Evolutionary conservation across 345 rosid species (phyloP), one percentile per base, ranked within the genome.

Genomic region (Mercurialis annua): DNA sequence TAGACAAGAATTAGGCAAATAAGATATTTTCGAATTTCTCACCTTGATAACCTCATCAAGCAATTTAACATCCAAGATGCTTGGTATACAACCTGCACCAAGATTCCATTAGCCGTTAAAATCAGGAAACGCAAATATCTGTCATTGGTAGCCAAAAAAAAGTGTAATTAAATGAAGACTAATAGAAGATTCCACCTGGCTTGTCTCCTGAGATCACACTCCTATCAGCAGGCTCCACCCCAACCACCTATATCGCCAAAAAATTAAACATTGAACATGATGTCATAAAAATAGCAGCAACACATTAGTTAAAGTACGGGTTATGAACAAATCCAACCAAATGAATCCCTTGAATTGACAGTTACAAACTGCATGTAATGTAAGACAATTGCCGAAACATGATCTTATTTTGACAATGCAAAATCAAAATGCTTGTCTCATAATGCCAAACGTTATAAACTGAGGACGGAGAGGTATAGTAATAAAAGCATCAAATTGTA

Each of bases 141-240:
- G 48, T 62, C 36, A 60, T 72, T 36, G 63, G 40, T 65, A 62
- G 7, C 23, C 4, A 18, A 47, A 33, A 30, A 70, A 60, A 27
- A 7, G 48, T 33, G 40, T 12, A 36, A 44, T 17, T n/a, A 67
- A 73, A 72, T 24, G 70, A 64, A 59, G 20, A 56, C 34, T 6
- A 21, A 34, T 29, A 26, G 31, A 74, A 67, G 31, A 67, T 48
- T 73, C 50, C 68, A 90, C 96, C 98, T 50, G 88, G 75, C 49
- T 80, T 87, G 65, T 89, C 96, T 74, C 97, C 95, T 33, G 94
- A 93, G 64, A 90, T 83, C 59, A 93, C 73, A 80, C 94, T 93
- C 77, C 94, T 85, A 63, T 90, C 98, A 18, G 98, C 92, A 70
- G 96, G 98, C 76, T 93, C 98, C 76, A 90, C 98, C 2, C 98